Conservation (phyloP, 495 filamentous ascomycete genomes). For the Melanomma pulvis-pyrius region DNA sequence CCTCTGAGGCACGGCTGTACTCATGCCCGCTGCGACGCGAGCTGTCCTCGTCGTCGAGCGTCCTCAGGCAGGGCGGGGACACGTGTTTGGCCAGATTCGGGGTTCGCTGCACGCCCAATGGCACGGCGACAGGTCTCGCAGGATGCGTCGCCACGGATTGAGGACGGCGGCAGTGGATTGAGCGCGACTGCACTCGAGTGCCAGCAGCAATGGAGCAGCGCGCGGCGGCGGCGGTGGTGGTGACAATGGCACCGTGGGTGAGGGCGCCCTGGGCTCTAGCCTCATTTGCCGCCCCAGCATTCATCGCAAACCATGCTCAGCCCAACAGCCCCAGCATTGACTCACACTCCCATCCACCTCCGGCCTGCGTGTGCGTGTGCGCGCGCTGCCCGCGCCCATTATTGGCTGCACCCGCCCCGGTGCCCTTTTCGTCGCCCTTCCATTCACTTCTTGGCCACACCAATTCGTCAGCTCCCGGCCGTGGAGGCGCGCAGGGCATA, state of each 20-base stretch:
- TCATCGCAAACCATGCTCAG: conserved; percentile 10
- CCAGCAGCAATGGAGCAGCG: neutral
- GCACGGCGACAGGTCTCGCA: conserved; percentile 14
- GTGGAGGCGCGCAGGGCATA: conserved; percentile 31
- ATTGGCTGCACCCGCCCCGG: conserved; percentile 21
- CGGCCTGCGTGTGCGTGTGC: neutral
- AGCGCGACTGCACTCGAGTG: neutral
- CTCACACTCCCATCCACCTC: conserved; percentile 21
- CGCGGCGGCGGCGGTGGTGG: neutral
- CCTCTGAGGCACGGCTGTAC: neutral
- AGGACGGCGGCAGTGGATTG: neutral
- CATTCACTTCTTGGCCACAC: conserved; percentile 37
- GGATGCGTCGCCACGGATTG: conserved; percentile 6
- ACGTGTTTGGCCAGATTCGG: conserved; percentile 23
- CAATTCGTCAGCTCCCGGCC: conserved; percentile 40
- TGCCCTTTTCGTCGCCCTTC: conserved; percentile 29
- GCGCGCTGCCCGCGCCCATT: conserved; percentile 5
- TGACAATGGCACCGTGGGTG: neutral
- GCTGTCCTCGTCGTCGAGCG: neutral
- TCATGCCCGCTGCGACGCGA: conserved; percentile 15
- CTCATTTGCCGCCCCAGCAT: neutral
- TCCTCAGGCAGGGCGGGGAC: conserved; percentile 21
- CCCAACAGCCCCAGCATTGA: conserved; percentile 26
- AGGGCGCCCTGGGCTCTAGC: conserved; percentile 1
- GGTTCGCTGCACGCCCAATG: conserved; percentile 15